These are phyloP conservation scores for Pseudogymnoascus sp. DNA, from an alignment of 2,329 filamentous ascomycete species.

Conservation along the genomic window DNA sequence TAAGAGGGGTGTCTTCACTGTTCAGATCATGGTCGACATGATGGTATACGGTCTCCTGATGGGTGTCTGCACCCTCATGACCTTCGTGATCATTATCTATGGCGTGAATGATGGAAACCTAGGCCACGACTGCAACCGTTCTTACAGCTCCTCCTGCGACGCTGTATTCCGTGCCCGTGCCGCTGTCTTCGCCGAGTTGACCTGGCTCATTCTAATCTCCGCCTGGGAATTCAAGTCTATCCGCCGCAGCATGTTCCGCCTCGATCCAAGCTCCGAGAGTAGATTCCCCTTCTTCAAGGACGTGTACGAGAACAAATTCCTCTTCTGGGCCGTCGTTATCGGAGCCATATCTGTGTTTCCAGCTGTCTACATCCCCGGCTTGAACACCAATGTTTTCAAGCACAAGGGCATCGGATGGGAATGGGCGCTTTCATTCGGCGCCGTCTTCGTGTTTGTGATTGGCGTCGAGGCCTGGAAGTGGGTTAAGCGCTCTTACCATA, in stretches of 20 bases:
- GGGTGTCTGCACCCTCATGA: conserved; percentile 38
- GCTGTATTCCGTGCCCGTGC: conserved; percentile 47
- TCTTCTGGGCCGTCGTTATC: conserved; percentile 47
- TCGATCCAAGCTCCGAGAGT: conserved; percentile 35
- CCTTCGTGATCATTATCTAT: conserved; percentile 45
- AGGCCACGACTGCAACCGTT: conserved; percentile 45
- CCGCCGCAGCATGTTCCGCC: conserved; percentile 47
- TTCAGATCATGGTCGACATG: conserved; percentile 45
- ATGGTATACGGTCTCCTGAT: conserved; percentile 44
- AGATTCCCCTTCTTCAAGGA: conserved; percentile 33
- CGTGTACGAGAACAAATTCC: conserved; percentile 51
- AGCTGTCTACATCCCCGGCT: conserved; percentile 54
- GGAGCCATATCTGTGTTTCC: conserved; percentile 47
- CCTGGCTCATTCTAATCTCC: conserved; percentile 47
- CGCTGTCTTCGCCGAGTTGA: conserved; percentile 47
- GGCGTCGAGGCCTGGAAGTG: conserved; percentile 56
- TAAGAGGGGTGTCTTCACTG: conserved; percentile 41
- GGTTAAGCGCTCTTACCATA: conserved; percentile 39
- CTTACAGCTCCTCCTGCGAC: conserved; percentile 39
- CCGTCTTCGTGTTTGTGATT: conserved; percentile 47
- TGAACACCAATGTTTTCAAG: conserved; percentile 55
- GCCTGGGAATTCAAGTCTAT: conserved; percentile 53
- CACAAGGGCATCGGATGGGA: conserved; percentile 56
- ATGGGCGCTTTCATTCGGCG: conserved; percentile 53
- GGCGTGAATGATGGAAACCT: conserved; percentile 42